Evolutionary conservation across 2,329 filamentous ascomycete species (phyloP).

Genomic region (Fusarium xyrophilum): DNA sequence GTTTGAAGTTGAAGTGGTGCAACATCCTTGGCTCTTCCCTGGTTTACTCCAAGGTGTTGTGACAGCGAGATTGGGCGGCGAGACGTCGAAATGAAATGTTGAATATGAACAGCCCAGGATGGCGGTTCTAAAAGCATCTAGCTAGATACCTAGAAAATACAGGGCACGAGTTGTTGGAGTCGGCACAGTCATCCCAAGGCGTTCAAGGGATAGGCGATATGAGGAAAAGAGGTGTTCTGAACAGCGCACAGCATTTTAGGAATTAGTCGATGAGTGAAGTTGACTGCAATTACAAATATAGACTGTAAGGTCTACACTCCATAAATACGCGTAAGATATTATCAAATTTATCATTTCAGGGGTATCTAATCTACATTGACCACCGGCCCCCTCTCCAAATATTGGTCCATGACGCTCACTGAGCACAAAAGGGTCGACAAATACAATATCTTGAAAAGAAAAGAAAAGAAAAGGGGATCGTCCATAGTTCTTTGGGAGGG

Average conservation of each 20-base stretch:
- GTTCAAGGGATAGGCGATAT: not conserved
- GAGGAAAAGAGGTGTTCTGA: not conserved
- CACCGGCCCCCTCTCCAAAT: constrained; percentile 27
- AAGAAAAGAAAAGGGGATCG: not conserved
- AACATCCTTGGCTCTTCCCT: constrained; percentile 91
- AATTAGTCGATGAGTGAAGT: not conserved
- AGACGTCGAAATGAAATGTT: constrained; percentile 44
- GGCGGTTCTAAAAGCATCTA: constrained; percentile 16
- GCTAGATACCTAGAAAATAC: not conserved
- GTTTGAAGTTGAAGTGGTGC: constrained; percentile 89
- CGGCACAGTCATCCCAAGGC: constrained; percentile 3
- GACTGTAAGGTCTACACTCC: not conserved
- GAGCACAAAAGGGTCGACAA: constrained; percentile 6
- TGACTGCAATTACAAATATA: not conserved
- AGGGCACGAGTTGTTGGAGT: not conserved
- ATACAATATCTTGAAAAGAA: constrained; percentile 2
- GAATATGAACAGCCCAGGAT: constrained; percentile 38
- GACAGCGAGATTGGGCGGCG: constrained; percentile 72
- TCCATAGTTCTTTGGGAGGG: not conserved
- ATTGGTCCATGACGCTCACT: constrained; percentile 7
- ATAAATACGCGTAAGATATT: not conserved
- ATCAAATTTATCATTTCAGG: constrained; percentile 43
- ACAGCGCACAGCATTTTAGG: not conserved
- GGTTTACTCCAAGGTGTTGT: constrained; percentile 80
- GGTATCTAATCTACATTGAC: constrained; percentile 53